Evolutionary conservation across 73 alveolate genomes (phyloP), one percentile per base, ranked within the genome.

Genomic region (Breviolum minutum): DNA sequence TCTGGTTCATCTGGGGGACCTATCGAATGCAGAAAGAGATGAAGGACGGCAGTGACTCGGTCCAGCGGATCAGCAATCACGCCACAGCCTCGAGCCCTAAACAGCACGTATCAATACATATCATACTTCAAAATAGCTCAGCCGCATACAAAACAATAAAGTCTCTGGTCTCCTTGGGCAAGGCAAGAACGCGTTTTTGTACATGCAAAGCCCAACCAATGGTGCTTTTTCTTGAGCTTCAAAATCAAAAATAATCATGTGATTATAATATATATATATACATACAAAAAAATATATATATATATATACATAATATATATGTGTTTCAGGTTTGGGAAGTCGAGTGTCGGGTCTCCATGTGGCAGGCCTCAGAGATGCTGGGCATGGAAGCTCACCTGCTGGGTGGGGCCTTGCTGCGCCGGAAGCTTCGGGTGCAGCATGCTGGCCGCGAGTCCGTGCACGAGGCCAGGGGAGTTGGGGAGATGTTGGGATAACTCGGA

Each of bases 371-470:
- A 13, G 68, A 13, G 71, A 13, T 93, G 82, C 98, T 93, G 83
- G 98, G 98, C 98, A 93, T 93, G 82, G 98, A 93, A 24, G 6
- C 92, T n/a, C 7, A 24, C 30, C 93, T 76, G 79, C 83, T 93
- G 80, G 98, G 90, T 81, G 80, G 62, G 17, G 92, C 98, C 22
- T 61, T 93, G 91, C 79, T 61, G 60, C 79, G 98, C 68, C 90
- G 92, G 83, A 74, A 77, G 93, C 90, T 92, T 79, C 86, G 87
- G 27, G 70, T 92, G 77, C 11, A 27, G 68, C 89, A 81, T 24
- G 74, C 90, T 10, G 98, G 98, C 20, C 98, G 98, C 63, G 98
- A 92, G 81, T 92, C 98, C 60, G 48, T 92, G 48, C 98, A 92
- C 68, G 98, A 92, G 98, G 98, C 98, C 81, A 16, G 0, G 81